Base-by-base conservation (phyloP, 2,329 filamentous ascomycete species). In the Alternaria novae-zelandiae region DNA sequence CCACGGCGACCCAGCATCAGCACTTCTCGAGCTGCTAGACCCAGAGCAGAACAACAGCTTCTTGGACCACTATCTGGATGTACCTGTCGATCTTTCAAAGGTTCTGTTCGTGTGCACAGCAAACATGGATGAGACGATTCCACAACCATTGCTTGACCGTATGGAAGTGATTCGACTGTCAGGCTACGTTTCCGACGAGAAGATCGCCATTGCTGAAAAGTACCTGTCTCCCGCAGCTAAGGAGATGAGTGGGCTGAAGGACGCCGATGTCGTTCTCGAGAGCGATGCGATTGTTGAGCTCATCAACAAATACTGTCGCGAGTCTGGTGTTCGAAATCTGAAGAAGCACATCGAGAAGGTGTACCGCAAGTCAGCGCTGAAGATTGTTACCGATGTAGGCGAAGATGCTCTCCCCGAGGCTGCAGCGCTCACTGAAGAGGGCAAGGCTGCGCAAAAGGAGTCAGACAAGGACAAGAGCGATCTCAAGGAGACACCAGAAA, bases 271-370 rank as follows among this genome's bases (percentile, higher is more conserved):
- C n/a, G 84, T 85, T n/a, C 85, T 99, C 46, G 90, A 89, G 65
- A 90, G 94, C 70, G 91, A 92, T 61, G 96, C 95, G 12, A 96
- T 99, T 47, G 91, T 96, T 75, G 96, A 99, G 81, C 86, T 99
- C 47, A 99, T 99, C 84, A 98, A 98, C 83, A 97, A 93, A 23
- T 99, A 99, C 83, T 97, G 94, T 82, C 92, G 96, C 46, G 96
- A 99, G 82, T 97, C 94, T 46, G 96, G 96, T 73, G 96, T 99
- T 9, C 91, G 96, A 70, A 99, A 99, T 77, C 84, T 99, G 65
- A 99, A 99, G 87, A 98, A 99, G 85, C 95, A 98, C 80, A 99
- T 99, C 66, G 96, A 99, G 80, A 99, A 99, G 84, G 93, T 99
- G 4, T 99, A 97, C 82, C 90, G 96, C 62, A 99, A 99, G 82